Evolutionary conservation across 495 filamentous ascomycete species (phyloP), one percentile per base, ranked within the genome.

Genomic region (Hyaloscypha bicolor): DNA sequence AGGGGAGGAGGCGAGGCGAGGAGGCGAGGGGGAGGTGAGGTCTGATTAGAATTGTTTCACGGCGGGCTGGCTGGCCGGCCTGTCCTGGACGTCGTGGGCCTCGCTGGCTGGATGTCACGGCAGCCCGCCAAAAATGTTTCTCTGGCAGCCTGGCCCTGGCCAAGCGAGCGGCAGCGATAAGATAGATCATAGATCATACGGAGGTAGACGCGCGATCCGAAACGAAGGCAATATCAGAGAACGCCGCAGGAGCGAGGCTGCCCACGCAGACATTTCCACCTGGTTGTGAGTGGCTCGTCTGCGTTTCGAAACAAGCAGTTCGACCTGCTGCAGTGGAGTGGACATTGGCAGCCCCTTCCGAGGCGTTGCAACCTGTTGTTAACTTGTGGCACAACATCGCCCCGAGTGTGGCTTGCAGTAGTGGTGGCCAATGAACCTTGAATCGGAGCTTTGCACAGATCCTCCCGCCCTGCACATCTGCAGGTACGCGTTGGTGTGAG

Each of bases 41-140:
- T 48, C 42, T 48, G 42, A 48, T 48, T 48, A 48, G 42, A 48
- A 48, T 48, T 48, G 42, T 48, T 48, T 48, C 42, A 48, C 16
- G 35, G 1, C 35, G 35, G 9, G 42, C 6, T 45, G 42, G 9
- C 14, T 45, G 6, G 6, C 42, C 14, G 5, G 33, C 33, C 4
- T 4, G 33, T n/a, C n/a, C 33, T 45, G 42, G 6, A 12, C 35
- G 12, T 37, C 35, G 42, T 48, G 16, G 3, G 42, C 42, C 3
- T 14, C 1, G 9, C 42, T 16, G 42, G 42, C 42, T 48, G 42
- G 42, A 48, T 12, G 42, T 19, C 9, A 37, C 35, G 35, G 35
- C 8, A 37, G 35, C 42, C 42, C 11, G 16, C 42, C 9, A 48
- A 48, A 6, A 48, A 48, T 48, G 42, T 14, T 48, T 14, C 42